Percentiles rank a stretch among this genome's conserved stretches.
Conservation (phyloP, 2,329 filamentous ascomycete genomes). For the Claviceps sorghi region DNA sequence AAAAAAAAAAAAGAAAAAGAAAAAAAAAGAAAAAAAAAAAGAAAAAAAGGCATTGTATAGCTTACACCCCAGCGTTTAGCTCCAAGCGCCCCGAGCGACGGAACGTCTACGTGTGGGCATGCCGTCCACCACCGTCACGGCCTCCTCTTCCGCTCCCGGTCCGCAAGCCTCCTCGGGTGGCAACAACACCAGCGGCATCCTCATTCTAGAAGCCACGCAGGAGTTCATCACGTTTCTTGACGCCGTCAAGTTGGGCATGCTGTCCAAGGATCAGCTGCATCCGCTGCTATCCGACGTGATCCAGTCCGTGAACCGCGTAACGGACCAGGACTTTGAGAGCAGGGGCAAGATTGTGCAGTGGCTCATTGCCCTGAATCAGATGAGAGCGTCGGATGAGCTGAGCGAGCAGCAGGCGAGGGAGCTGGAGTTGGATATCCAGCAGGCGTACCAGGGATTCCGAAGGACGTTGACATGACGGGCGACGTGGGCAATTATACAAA, state of each 20-base stretch:
- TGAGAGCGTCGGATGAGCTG: slow-evolving; percentile 88
- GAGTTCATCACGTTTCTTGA: slow-evolving; percentile 98
- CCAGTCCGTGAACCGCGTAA: slow-evolving; percentile 93
- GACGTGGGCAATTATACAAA: neutral
- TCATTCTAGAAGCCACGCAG: slow-evolving; percentile 85
- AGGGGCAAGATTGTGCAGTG: slow-evolving; percentile 96
- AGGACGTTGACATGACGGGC: slow-evolving; percentile 47
- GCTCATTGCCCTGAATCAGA: slow-evolving; percentile 94
- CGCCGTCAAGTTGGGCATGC: slow-evolving; percentile 77
- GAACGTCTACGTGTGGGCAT: slow-evolving; percentile 86
- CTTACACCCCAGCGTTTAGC: slow-evolving; percentile 31
- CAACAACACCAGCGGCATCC: slow-evolving; percentile 40
- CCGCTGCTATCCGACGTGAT: slow-evolving; percentile 91
- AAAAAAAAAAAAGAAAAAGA: neutral
- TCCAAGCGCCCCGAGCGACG: slow-evolving; percentile 87
- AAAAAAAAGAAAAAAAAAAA: neutral
- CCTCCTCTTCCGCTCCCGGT: slow-evolving; percentile 31
- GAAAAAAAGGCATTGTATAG: neutral
- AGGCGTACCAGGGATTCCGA: slow-evolving; percentile 90
- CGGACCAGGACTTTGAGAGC: slow-evolving; percentile 85
- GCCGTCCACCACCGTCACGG: slow-evolving; percentile 62
- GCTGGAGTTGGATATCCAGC: slow-evolving; percentile 82
- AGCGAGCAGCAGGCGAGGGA: slow-evolving; percentile 77
- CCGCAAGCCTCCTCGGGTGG: slow-evolving; percentile 27
- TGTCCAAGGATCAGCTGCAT: slow-evolving; percentile 94